A percentile compares a stretch with the other conserved stretches of the same genome.
Evolutionary conservation across 257 asterid species (phyloP).

Genomic region (Gardenia jasminoides): DNA sequence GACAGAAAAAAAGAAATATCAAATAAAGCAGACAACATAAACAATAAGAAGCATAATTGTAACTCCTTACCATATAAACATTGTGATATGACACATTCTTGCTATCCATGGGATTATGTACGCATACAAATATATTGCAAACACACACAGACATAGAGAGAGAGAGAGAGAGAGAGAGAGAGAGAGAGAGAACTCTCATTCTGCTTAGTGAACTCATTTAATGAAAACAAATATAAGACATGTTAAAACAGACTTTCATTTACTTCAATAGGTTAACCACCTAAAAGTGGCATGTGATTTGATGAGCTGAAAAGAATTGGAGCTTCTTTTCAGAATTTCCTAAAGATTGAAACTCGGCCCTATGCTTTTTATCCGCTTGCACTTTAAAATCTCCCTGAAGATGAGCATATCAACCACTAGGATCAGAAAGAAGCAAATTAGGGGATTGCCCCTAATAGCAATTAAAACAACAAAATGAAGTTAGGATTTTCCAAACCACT

Average conservation of each 20-base stretch:
- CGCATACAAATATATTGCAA: too few relatives aligned
- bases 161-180: too few relatives aligned
- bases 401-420: not conserved
- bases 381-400: slow-evolving; percentile 85
- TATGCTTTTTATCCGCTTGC: slow-evolving; percentile 85
- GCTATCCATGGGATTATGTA: too few relatives aligned
- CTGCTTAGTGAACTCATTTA: not conserved
- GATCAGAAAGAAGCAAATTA: not conserved
- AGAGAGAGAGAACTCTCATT: too few relatives aligned
- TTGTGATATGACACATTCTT: too few relatives aligned
- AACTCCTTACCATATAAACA: too few relatives aligned
- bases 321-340: slow-evolving; percentile 67
- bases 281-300: slow-evolving; percentile 75
- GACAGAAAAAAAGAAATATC: not conserved
- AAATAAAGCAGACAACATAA: too few relatives aligned
- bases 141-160: not conserved
- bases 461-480: not conserved
- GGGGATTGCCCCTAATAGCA: not conserved
- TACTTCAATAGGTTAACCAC: not conserved
- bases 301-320: slow-evolving; percentile 92
- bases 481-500: not conserved
- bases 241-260: not conserved
- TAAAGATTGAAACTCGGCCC: slow-evolving; percentile 70
- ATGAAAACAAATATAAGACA: not conserved
- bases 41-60: too few relatives aligned